Evolutionary conservation across 805 yeast genomes (phyloP), one percentile per base, ranked within the genome.

Genomic region (Starmera dryadoides): DNA sequence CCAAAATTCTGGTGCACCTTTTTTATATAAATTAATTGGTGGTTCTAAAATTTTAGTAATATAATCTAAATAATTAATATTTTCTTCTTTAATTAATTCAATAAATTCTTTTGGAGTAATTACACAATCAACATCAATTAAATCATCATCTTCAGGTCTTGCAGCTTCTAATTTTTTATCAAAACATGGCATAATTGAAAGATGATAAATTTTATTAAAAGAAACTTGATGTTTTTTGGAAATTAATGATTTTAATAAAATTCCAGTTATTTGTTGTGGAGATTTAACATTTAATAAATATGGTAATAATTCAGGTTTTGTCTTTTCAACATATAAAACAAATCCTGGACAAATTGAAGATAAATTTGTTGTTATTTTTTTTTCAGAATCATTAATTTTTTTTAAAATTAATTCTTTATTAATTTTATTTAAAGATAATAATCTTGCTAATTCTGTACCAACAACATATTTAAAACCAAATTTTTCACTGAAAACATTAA

Each of bases 81-180:
- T 50, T 37, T 77, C 70, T 21, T 79, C 84, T 23, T 74, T 73
- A 33, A 87, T 55, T 60, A 93, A 61, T 42, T 85, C 84, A 1
- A 89, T 71, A 30, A 93, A 62, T 55, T 93, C 98, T 49, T 78
- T 81, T 11, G 98, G 88, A 0, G 98, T 93, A 18, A 93, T 73
- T 3, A 93, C 98, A 64, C 96, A 86, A 58, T 93, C 97, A 11
- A 93, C 97, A 52, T 87, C 96, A 10, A 63, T 59, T 25, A 42
- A 45, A 11, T 45, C 52, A 16, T 62, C 68, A 38, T 69, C 64
- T 47, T 86, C 96, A 0, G 85, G 81, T 44, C 98, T 71, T 4
- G 95, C 88, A 21, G 96, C 93, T 63, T 93, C 98, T 32, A 89
- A 70, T 59, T 93, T 93, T 63, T 93, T 93, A 59, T 93, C 98